These are phyloP conservation scores for Polyporus tsugae DNA, from an alignment of 1,284 basidiomycete genomes.

Conservation along the genomic window DNA sequence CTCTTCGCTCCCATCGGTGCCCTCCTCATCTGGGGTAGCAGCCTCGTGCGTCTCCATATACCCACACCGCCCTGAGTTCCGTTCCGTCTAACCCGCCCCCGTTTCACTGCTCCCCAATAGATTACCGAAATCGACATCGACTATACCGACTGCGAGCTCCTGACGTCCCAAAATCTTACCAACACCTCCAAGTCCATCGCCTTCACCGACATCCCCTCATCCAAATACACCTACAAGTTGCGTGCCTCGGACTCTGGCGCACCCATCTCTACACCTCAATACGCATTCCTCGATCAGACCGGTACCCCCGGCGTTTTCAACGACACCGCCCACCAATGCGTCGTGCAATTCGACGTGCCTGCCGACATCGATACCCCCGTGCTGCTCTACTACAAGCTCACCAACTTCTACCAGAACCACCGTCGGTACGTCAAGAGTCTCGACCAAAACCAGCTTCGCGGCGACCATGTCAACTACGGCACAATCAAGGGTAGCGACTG, in stretches of 20 bases:
- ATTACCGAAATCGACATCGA: slow-evolving; percentile 96
- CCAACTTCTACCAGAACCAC: slow-evolving; percentile 98
- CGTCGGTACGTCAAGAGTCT: slow-evolving; percentile 96
- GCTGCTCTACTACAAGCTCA: slow-evolving; percentile 96
- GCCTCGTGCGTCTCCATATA: slow-evolving; percentile 55
- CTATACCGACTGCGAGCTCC: slow-evolving; percentile 91
- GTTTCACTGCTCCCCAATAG: slow-evolving; percentile 41
- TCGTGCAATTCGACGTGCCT: slow-evolving; percentile 86
- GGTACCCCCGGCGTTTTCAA: slow-evolving; percentile 50
- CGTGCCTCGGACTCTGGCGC: slow-evolving; percentile 63
- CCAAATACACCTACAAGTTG: slow-evolving; percentile 74
- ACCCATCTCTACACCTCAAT: slow-evolving; percentile 62
- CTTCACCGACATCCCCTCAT: slow-evolving; percentile 64
- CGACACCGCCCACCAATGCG: slow-evolving; percentile 67
- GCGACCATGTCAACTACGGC: slow-evolving; percentile 63
- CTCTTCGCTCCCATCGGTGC: slow-evolving; percentile 97
- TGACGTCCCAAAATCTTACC: slow-evolving; percentile 41
- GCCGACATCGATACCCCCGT: slow-evolving; percentile 80
- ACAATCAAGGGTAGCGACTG: slow-evolving; percentile 82
- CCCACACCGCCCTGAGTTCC: neutral
- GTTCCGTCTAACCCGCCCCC: slow-evolving; percentile 9
- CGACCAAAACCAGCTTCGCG: slow-evolving; percentile 87
- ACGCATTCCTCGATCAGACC: slow-evolving; percentile 70
- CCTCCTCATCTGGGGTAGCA: slow-evolving; percentile 90
- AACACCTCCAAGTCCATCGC: slow-evolving; percentile 49